Conservation (phyloP, 768 basidiomycete species). For the Serendipita indica region DNA sequence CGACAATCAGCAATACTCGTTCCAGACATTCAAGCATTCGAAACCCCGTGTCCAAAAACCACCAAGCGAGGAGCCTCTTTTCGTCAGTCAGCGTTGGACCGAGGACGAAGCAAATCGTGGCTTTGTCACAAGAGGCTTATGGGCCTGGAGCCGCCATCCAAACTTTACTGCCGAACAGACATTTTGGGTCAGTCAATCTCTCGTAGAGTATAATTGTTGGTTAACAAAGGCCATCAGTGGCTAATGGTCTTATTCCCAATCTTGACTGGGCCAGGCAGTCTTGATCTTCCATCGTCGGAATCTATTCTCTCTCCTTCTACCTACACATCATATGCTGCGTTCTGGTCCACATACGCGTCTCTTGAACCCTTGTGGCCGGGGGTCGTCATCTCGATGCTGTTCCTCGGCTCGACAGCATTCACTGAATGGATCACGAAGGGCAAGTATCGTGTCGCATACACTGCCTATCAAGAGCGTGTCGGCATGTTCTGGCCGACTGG, state of each 20-base stretch:
- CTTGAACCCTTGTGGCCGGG: slow-evolving; percentile 37
- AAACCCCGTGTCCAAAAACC: slow-evolving; percentile 26
- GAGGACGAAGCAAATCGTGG: slow-evolving; percentile 58
- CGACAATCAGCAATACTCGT: slow-evolving; percentile 86
- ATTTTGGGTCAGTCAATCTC: slow-evolving; percentile 50
- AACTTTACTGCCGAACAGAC: slow-evolving; percentile 84
- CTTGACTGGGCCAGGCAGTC: slow-evolving; percentile 26
- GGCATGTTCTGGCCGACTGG: slow-evolving; percentile 54
- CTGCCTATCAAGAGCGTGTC: slow-evolving; percentile 59
- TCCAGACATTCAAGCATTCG: slow-evolving; percentile 59
- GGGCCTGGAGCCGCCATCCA: slow-evolving; percentile 79
- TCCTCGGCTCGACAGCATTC: slow-evolving; percentile 60
- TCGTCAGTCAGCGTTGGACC: slow-evolving; percentile 51
- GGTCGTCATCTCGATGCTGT: slow-evolving; percentile 49
- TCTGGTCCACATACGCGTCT: slow-evolving; percentile 18
- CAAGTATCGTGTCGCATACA: slow-evolving; percentile 63
- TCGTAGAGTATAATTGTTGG: neutral
- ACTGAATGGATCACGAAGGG: slow-evolving; percentile 63
- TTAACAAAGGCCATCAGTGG: slow-evolving; percentile 24
- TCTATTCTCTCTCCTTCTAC: slow-evolving; percentile 1
- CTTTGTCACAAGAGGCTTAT: slow-evolving; percentile 72
- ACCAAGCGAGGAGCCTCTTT: slow-evolving; percentile 41
- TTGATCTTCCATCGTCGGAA: slow-evolving; percentile 14
- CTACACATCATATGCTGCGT: slow-evolving; percentile 15
- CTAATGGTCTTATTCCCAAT: slow-evolving; percentile 50